phyloP scores from a whole-genome alignment of 169 alveolate genomes.

The Plasmodium vinckei region DNA sequence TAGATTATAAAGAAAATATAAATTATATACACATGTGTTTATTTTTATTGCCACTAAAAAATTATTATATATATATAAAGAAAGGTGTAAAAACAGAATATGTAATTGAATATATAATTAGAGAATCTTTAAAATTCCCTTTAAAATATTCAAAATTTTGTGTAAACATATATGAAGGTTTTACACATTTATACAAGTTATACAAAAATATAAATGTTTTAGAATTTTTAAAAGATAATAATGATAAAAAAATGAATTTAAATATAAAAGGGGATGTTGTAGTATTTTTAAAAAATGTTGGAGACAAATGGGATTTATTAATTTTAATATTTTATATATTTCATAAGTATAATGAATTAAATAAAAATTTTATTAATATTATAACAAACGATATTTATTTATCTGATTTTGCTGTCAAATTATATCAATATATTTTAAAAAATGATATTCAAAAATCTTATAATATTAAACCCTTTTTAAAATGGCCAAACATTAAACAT shows the following conservation, averaged over 20 bases:
- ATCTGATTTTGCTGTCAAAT: conserved; percentile 45
- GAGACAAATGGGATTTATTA: conserved; percentile 68
- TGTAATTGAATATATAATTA: conserved; percentile 37
- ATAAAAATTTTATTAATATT: conserved; percentile 21
- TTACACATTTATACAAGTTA: conserved; percentile 36
- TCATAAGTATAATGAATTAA: conserved; percentile 68
- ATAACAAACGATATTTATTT: conserved; percentile 27
- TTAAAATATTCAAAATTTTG: conserved; percentile 70
- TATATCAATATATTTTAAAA: conserved; percentile 60
- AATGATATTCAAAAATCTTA: conserved; percentile 33
- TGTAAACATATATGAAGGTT: conserved; percentile 52
- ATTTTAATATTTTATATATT: conserved; percentile 60
- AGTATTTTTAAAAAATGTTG: conserved; percentile 56
- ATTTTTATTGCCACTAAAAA: conserved; percentile 55
- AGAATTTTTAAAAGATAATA: conserved; percentile 43
- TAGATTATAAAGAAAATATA: conserved; percentile 38
- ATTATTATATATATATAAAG: conserved; percentile 39
- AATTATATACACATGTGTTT: conserved; percentile 39
- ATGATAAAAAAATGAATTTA: conserved; percentile 17
- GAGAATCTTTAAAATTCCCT: conserved; percentile 72
- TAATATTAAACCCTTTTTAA: conserved; percentile 65
- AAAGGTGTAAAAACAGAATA: conserved; percentile 47
- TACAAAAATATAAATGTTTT: conserved; percentile 45
- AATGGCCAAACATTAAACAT: conserved; percentile 74
- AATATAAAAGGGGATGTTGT: conserved; percentile 46